Conservation (phyloP, 1,284 basidiomycete species). For the Tilletia horrida region DNA sequence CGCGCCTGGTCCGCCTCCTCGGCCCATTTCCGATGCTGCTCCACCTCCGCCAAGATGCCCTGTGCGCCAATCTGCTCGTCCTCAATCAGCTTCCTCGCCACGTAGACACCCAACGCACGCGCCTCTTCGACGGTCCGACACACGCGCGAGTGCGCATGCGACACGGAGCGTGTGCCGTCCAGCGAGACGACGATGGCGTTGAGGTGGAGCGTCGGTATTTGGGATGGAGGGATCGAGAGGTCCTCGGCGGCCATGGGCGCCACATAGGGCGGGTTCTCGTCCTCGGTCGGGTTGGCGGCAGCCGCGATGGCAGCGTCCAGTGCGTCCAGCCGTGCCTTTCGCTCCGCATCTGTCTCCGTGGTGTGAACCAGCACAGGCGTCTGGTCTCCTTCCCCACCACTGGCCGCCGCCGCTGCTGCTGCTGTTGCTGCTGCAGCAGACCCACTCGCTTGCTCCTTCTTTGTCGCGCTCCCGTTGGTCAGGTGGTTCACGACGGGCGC, state of each 20-base stretch:
- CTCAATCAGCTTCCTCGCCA: slow-evolving; percentile 44
- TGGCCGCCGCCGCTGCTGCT: not conserved
- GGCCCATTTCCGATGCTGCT: slow-evolving; percentile 49
- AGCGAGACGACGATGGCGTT: slow-evolving; percentile 53
- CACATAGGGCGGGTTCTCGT: slow-evolving; percentile 13
- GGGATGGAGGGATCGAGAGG: slow-evolving; percentile 32
- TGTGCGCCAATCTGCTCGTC: slow-evolving; percentile 35
- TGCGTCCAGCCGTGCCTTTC: slow-evolving; percentile 2
- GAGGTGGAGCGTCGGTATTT: slow-evolving; percentile 29
- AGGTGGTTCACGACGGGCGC: too few relatives aligned
- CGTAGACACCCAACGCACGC: slow-evolving; percentile 37
- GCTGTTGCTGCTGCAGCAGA: too few relatives aligned
- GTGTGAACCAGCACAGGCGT: not conserved
- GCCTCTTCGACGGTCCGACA: slow-evolving; percentile 41
- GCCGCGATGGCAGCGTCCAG: slow-evolving; percentile 14
- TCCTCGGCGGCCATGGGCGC: slow-evolving; percentile 17
- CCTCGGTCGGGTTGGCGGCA: slow-evolving; percentile 14
- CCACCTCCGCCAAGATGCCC: slow-evolving; percentile 51
- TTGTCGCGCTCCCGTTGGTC: too few relatives aligned
- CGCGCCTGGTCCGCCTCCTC: slow-evolving; percentile 39
- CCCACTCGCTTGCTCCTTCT: too few relatives aligned
- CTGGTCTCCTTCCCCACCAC: not conserved
- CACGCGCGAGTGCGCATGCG: slow-evolving; percentile 30
- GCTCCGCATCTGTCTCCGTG: slow-evolving; percentile 4
- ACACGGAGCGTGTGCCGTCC: slow-evolving; percentile 42